Base-by-base conservation (phyloP, 108 stramenopile genomes). In the Halocafeteria seosinensis region DNA sequence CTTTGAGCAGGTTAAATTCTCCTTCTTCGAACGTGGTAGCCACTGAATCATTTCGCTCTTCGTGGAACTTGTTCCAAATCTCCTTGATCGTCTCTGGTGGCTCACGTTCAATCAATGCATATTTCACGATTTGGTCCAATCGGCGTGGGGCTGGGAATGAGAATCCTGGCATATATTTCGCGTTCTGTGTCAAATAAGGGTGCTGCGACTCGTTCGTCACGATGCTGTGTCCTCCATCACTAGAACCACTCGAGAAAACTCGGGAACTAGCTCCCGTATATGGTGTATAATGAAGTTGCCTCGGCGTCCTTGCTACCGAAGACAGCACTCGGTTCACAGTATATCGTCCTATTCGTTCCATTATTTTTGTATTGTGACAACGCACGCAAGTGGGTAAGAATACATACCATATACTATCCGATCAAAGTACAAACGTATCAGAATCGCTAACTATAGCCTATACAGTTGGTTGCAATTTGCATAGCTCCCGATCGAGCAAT, bases 61-160 rank as follows among this genome's bases (percentile, higher is more conserved):
- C 61, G 30, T 67, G 66, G 58, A 50, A 62, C 37, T 34, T 32
- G 8, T 12, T 61, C 66, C 66, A 67, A 34, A 67, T 67, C 17
- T 25, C 17, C 34, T 12, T 21, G n/a, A 59, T 59, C 12, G 13
- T 12, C 2, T 6, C 5, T 21, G 57, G 57, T n/a, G 57, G 23
- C n/a, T 59, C 57, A 6, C 57, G 57, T 35, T 59, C 57, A 3
- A 59, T 33, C 57, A 59, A 28, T 17, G 57, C 57, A n/a, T 59
- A 59, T 35, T 59, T 8, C 21, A 59, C 36, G 28, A 59, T 59
- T n/a, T 59, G 57, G 13, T 59, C 57, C 57, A 59, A 28, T 2
- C 25, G 5, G 11, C 57, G 5, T 11, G 57, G 57, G 5, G 57
- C 57, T 2, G 57, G 57, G 28, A 59, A 59, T 17, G 57, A 59